Percentiles rank a stretch among this genome's conserved stretches.
phyloP scores from a whole-genome alignment of 164 flowering plant genomes.

The Kalanchoe fedtschenkoi region DNA sequence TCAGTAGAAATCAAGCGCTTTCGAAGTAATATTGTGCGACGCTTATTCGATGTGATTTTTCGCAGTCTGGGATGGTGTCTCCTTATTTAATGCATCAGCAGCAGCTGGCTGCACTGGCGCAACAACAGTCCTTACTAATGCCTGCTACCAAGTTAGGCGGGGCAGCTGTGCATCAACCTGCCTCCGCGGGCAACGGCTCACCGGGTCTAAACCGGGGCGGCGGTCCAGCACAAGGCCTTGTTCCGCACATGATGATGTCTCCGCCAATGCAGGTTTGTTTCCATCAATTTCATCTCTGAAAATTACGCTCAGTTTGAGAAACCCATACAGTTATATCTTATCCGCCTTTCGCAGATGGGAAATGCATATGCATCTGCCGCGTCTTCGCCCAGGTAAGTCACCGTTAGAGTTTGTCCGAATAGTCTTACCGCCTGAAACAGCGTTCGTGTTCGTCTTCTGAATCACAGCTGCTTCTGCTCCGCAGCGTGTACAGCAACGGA shows the following conservation, averaged over 20 bases:
- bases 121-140: constrained; percentile 16
- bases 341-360: constrained; percentile 13
- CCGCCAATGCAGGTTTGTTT: constrained; percentile 17
- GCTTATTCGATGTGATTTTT: constrained; percentile 2
- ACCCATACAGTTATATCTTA: no score
- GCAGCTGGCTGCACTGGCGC: constrained; percentile 16
- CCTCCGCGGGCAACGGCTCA: constrained; percentile 8
- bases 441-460: not conserved
- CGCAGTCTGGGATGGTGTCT: constrained; percentile 24
- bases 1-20: not conserved
- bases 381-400: constrained; percentile 12
- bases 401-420: not conserved
- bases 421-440: not conserved
- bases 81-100: constrained; percentile 21
- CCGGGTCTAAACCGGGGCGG: constrained; percentile 10
- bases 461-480: not conserved
- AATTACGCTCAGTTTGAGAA: no score
- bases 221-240: constrained; percentile 15
- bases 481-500: constrained; percentile 8
- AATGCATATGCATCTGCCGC: constrained; percentile 2
- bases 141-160: constrained; percentile 10
- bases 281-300: not conserved
- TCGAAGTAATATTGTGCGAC: no score
- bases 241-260: constrained; percentile 8
- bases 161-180: constrained; percentile 10